phyloP scores from a whole-genome alignment of 352 stramenopile genomes.

The Phytophthora cajani region DNA sequence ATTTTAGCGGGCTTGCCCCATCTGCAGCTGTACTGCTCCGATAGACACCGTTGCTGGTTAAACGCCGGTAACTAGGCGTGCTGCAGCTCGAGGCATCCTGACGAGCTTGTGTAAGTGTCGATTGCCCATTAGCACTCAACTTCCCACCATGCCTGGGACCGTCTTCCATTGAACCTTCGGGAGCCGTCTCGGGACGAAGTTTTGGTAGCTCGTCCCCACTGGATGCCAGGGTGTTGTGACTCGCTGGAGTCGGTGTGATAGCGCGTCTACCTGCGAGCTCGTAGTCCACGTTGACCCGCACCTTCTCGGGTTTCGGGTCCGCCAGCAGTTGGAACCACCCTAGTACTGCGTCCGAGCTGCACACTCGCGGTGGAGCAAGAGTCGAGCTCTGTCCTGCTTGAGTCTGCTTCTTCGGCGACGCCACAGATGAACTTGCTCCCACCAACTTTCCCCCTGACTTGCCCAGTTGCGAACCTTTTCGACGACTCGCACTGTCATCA shows the following conservation, averaged over 20 bases:
- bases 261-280: constrained; percentile 51
- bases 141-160: constrained; percentile 7
- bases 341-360: constrained; percentile 65
- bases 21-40: constrained; percentile 22
- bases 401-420: constrained; percentile 19
- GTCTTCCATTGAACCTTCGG: constrained; percentile 35
- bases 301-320: constrained; percentile 61
- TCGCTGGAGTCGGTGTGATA: constrained; percentile 24
- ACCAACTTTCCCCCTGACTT: constrained; percentile 25
- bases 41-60: constrained; percentile 34
- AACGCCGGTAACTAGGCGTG: constrained; percentile 15
- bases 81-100: constrained; percentile 26
- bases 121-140: constrained; percentile 21
- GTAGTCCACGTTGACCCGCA: constrained; percentile 63
- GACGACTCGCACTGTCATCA: constrained; percentile 36
- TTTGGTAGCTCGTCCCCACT: constrained; percentile 51
- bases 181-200: constrained; percentile 47
- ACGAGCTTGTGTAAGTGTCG: constrained; percentile 49
- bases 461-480: constrained; percentile 21
- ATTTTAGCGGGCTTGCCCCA: constrained; percentile 44
- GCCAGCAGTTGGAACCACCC: constrained; percentile 57
- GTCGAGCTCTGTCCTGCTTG: constrained; percentile 17
- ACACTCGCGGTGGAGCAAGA: constrained; percentile 51
- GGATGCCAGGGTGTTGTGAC: constrained; percentile 13
- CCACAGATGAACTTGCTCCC: constrained; percentile 6